A percentile compares a stretch with the other conserved stretches of the same genome.
These are phyloP conservation scores for Sarocladium oryzae DNA, from an alignment of 2,329 filamentous ascomycete genomes.

Conservation along the genomic window DNA sequence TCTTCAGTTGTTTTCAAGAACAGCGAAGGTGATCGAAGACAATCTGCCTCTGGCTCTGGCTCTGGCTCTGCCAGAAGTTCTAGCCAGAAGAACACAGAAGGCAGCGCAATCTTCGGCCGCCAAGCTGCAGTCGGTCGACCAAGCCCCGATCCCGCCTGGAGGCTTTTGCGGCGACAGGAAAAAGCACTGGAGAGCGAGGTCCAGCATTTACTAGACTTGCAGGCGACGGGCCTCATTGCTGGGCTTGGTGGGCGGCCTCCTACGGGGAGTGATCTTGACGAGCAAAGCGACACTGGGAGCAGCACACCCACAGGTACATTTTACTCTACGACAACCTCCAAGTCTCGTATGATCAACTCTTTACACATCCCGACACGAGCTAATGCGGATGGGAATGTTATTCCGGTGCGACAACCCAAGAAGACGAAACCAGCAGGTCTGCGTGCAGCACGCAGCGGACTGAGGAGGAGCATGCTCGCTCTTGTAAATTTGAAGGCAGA, in stretches of 20 bases:
- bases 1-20: constrained; percentile 30
- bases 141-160: constrained; percentile 39
- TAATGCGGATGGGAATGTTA: constrained; percentile 39
- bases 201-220: constrained; percentile 41
- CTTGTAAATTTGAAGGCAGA: constrained; percentile 62
- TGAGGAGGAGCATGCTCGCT: constrained; percentile 57
- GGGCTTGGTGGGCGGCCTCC: constrained; percentile 4
- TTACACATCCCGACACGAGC: constrained; percentile 35
- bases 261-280: constrained; percentile 28
- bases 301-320: constrained; percentile 34
- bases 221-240: constrained; percentile 35
- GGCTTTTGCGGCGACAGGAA: constrained; percentile 38
- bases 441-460: constrained; percentile 55
- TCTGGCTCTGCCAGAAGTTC: constrained; percentile 14
- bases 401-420: constrained; percentile 55
- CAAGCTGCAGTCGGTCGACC: constrained; percentile 14
- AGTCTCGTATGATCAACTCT: constrained; percentile 32
- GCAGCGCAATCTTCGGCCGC: constrained; percentile 34
- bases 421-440: constrained; percentile 46
- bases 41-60: no score
- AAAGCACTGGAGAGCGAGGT: constrained; percentile 39
- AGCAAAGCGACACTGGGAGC: constrained; percentile 33
- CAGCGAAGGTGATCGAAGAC: not conserved
- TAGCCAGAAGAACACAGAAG: constrained; percentile 9
- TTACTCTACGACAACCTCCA: constrained; percentile 32